Percentiles rank a stretch among this genome's conserved stretches.
Conservation (phyloP, 768 basidiomycete species). For the Favolaschia claudopus region DNA sequence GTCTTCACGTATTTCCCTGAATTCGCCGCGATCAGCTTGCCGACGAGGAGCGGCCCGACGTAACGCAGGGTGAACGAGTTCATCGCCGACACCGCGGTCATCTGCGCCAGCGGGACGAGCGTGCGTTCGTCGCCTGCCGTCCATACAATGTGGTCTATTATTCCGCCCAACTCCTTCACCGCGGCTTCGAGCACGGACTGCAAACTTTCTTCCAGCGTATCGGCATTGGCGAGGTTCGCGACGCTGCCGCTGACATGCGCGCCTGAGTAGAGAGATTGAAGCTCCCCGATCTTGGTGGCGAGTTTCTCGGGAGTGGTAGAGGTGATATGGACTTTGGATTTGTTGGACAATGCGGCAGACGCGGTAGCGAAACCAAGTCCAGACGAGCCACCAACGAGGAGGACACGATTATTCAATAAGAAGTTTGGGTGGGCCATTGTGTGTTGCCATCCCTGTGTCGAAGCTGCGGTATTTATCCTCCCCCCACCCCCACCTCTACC, state of each 20-base stretch:
- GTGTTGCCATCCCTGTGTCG: no score
- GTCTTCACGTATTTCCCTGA: background rate
- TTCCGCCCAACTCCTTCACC: background rate
- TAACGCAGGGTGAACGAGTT: slow-evolving; percentile 1
- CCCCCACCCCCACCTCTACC: no score
- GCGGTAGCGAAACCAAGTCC: slow-evolving; percentile 5
- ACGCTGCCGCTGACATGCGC: slow-evolving; percentile 6
- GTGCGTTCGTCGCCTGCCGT: background rate
- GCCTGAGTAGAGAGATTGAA: slow-evolving; percentile 2
- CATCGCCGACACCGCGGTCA: background rate
- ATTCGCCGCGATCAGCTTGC: slow-evolving; percentile 9
- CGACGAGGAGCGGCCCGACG: background rate
- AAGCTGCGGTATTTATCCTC: no score
- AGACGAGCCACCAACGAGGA: slow-evolving; percentile 2
- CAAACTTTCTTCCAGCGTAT: slow-evolving; percentile 1
- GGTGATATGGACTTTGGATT: slow-evolving; percentile 12
- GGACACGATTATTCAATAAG: background rate
- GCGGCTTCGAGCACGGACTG: background rate
- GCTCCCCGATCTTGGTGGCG: background rate
- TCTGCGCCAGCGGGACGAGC: background rate
- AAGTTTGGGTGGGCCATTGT: slow-evolving; percentile 16
- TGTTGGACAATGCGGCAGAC: slow-evolving; percentile 1
- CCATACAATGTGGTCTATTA: slow-evolving; percentile 8
- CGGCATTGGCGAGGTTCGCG: slow-evolving; percentile 1
- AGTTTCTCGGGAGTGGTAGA: background rate